Evolutionary conservation across 345 rosid genomes (phyloP), one percentile per base, ranked within the genome.

Genomic region (Tarenaya hassleriana): DNA sequence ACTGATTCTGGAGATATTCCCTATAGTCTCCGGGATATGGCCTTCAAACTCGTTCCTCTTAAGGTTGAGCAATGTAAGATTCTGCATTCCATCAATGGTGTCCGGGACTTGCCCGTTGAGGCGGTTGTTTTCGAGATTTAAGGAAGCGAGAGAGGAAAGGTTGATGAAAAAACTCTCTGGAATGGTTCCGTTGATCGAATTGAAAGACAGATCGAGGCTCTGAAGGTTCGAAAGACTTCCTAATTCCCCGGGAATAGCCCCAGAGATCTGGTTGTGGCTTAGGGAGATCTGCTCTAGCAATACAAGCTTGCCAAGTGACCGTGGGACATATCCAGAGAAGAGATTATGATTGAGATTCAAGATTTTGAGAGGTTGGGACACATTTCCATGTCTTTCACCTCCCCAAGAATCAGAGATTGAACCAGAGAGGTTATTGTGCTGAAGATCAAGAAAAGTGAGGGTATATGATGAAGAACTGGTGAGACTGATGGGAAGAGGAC

Each of bases 381-480:
- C 53, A 47, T 61, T 70, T 40, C 55, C 48, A 43, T 60, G 52
- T 4, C 60, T 7, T 58, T 50, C 68, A 47, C 60, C 73, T 46
- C 65, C 73, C 74, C 67, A 71, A 37, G 77, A 57, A 11, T 76
- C 76, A 0, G 97, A 95, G 18, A 85, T 70, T 0, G 78, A 61
- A 45, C 97, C 94, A 53, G 95, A 77, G 62, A 90, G 69, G 49
- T 83, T 86, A 61, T 90, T 90, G 54, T 75, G 74, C 40, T 75
- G 79, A 39, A 90, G 82, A 61, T 78, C 84, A 47, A 90, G 77
- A 47, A 80, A 52, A 24, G 83, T 66, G 49, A 90, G 82, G 50
- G 87, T 73, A 56, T 73, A 18, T 8, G 74, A 75, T n/a, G n/a
- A n/a, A n/a, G n/a, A n/a, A 41, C 66, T 66, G 47, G 78, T 64